These are phyloP conservation scores for Ogataea haglerorum DNA, from an alignment of 805 yeast genomes.

Conservation along the genomic window DNA sequence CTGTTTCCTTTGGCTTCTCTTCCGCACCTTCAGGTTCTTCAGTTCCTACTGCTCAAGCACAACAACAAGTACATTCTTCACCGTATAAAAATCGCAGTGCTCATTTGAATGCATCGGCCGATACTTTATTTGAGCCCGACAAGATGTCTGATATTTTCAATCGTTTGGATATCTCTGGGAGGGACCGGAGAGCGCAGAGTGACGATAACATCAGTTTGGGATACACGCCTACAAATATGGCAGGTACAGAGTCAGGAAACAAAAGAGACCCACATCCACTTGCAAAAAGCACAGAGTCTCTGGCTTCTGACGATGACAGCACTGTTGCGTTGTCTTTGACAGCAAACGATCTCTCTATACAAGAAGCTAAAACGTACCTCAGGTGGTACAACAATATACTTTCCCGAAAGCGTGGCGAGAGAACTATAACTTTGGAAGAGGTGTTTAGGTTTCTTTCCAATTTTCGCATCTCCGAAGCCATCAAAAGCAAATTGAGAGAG, in stretches of 20 bases:
- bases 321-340: slow-evolving; percentile 62
- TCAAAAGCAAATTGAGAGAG: slow-evolving; percentile 48
- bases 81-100: background rate
- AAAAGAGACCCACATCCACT: slow-evolving; percentile 9
- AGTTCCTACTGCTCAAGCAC: slow-evolving; percentile 5
- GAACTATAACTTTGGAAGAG: slow-evolving; percentile 67
- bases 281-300: slow-evolving; percentile 29
- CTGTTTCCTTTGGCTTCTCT: slow-evolving; percentile 45
- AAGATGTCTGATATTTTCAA: slow-evolving; percentile 23
- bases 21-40: slow-evolving; percentile 17
- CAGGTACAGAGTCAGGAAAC: background rate
- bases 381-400: slow-evolving; percentile 91
- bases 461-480: slow-evolving; percentile 56
- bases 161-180: slow-evolving; percentile 16
- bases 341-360: slow-evolving; percentile 63
- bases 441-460: slow-evolving; percentile 76
- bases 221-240: slow-evolving; percentile 1
- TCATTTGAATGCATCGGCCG: slow-evolving; percentile 1
- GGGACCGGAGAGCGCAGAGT: slow-evolving; percentile 18
- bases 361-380: slow-evolving; percentile 80
- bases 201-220: slow-evolving; percentile 21
- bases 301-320: slow-evolving; percentile 34
- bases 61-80: slow-evolving; percentile 1
- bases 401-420: slow-evolving; percentile 57
- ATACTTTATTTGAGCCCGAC: slow-evolving; percentile 13